Evolutionary conservation across 1,284 basidiomycete species (phyloP), one percentile per base, ranked within the genome.

Genomic region (Marasmius sp.): DNA sequence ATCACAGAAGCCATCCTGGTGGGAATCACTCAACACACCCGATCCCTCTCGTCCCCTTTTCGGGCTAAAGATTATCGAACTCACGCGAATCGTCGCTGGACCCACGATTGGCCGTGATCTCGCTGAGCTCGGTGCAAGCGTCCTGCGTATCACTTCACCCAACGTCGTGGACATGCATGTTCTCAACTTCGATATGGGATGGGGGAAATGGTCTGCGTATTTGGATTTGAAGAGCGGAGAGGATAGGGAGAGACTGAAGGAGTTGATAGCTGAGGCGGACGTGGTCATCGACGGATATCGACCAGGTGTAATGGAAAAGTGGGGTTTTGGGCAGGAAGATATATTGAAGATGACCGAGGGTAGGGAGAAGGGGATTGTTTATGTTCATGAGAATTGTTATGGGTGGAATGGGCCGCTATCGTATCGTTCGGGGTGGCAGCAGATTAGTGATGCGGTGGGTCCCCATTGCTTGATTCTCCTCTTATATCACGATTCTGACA

Each of bases 241-340:
- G 47, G 70, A 70, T 58, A 38, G 68, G 39, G 53, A 58, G 14
- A 61, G 34, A 36, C 61, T 72, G 41, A 60, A 60, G 16, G 61
- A 59, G 14, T 60, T 72, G 36, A 67, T 72, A 27, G 58, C 65
- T 53, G 72, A 72, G 14, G 62, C 63, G 16, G 71, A 74, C 58
- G 67, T 73, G 1, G 67, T 74, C 8, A 63, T 73, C 41, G 70
- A 72, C 60, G 72, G 72, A 37, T 74, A 72, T 58, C 65, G 72
- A 3, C 71, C 71, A 10, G 68, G 69, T 18, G 70, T 68, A 1
- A 66, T 72, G 64, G 58, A 67, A 53, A 71, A 69, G 41, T 70
- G 68, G 62, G 71, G 71, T 16, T 74, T 72, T 59, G 73, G 67
- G 3, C 68, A 68, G 57, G 69, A 73, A 2, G 70, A 69, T 41